Evolutionary conservation across 129 eudicot genomes (phyloP), one percentile per base, ranked within the genome.

Genomic region (Saussurea involucrata): DNA sequence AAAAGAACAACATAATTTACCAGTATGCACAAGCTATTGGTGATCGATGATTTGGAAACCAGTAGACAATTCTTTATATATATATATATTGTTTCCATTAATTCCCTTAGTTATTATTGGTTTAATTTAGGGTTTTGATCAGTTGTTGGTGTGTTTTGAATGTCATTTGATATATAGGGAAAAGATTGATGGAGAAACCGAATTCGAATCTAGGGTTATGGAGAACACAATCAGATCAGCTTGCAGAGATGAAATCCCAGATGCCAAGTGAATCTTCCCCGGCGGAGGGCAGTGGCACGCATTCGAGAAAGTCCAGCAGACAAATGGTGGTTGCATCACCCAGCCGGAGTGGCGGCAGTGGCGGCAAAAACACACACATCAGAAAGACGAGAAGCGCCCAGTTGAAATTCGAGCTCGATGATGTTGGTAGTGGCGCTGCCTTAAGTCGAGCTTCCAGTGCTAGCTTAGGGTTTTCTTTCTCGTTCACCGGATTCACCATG

Each of bases 371-470:
- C 87, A 86, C 90, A 4, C 93, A 95, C 79, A 92, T 95, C 25
- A 69, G 97, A 80, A 95, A 95, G 80, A 79, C 96, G 49, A 87
- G 97, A 66, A 95, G 98, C 67, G 97, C 96, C 8, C 98, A 95
- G 70, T 69, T 95, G 92, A 91, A 90, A 55, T 84, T 89, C 24
- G 97, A 91, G 3, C 22, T 84, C 9, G 97, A 94, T 34, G 98
- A 95, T 6, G 83, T 94, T 73, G 86, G 75, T 80, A 95, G 92
- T 67, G 96, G 98, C 24, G 97, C 97, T 7, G 92, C 97, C 58
- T 68, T 95, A 71, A 95, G 98, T 79, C 84, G 98, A 44, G 98
- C 98, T 27, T 95, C 98, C 1, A 91, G 97, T 65, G 98, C 98
- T 60, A 92, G 98, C 82, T 78, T 95, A 67, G 98, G 98, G 63